Base-by-base conservation (phyloP, 176 grass and related monocot genomes). In the Saccharum spontaneum region DNA sequence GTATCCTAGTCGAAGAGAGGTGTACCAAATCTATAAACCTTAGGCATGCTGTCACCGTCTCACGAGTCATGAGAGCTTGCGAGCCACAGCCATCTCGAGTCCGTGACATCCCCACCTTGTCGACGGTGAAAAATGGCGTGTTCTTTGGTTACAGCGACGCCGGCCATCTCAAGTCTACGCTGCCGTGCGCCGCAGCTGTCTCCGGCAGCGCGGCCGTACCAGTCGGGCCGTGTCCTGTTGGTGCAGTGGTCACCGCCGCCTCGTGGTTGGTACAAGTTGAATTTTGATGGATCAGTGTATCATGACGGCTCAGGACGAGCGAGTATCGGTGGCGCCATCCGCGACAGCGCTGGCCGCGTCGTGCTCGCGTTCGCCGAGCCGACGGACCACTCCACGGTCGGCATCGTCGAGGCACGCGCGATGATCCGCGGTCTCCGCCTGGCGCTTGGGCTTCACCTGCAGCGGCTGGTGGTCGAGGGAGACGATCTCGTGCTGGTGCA, bases 401-500 rank as follows among this genome's bases (percentile, higher is more conserved):
- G 63, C 1, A 68, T 80, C 43, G 63, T 68, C 2, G 28, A 68
- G 63, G 78, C 43, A 5, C 52, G 75, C 0, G 75, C 52, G 34
- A 55, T 77, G 33, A 4, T 15, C 10, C 75, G 52, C 2, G 50
- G 75, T 0, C 75, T 77, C 0, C 22, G 13, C 1, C 33, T 61
- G 0, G 75, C 75, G 75, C 55, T 12, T 0, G 36, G 36, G 54
- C 55, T 78, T 0, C 20, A 12, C 1, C 22, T 78, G 11, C 2
- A 10, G 12, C 3, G 34, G 11, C 20, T 78, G 1, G 75, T 78
- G 22, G 75, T 13, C 20, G 55, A 78, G 22, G 75, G 75, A 12
- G 75, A 78, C 2, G 75, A 78, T 13, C 54, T 26, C 3, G 75
- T 78, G 11, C 55, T 78, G 12, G 75, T 62, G 54, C 52, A 78